Base-by-base conservation (phyloP, 2,329 filamentous ascomycete species). In the Ophiostoma ulmi region DNA sequence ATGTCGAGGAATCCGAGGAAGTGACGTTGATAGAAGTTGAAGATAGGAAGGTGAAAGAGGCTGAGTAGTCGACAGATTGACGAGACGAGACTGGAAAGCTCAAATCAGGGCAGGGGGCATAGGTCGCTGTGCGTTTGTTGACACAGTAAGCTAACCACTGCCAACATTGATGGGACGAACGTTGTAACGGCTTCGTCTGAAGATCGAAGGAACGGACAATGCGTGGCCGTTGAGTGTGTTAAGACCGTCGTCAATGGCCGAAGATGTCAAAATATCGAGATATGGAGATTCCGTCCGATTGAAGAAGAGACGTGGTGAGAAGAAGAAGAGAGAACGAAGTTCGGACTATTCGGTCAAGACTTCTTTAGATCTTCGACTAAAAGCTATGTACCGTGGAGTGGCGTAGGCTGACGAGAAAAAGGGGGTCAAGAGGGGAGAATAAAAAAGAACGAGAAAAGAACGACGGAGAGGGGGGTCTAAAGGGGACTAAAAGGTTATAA, bases 401-500 rank as follows among this genome's bases (percentile, higher is more conserved):
- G 66, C 35, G 68, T 68, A 55, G 70, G 31, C 31, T 55, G 67
- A 41, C 36, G 39, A 55, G 41, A 22, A 38, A 35, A 58, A 52
- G 55, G 67, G 31, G 38, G 31, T 8, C 11, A n/a, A 36, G 58
- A 11, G 70, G 38, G 31, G 61, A 61, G 22, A 69, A 52, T 58
- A 69, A 71, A 64, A 22, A 64, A 70, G 52, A 36, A 69, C n/a
- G 39, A 66, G 35, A 64, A 55, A 61, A 52, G 22, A 61, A 48
- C 63, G 63, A n/a, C n/a, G 36, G 63, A 26, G 36, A 39, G 36
- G 63, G 35, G 63, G n/a, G 17, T 31, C 31, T 17, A 69, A 63
- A 69, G 35, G 55, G 58, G 52, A 65, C 67, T 63, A 70, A 70
- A 70, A 72, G 44, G 65, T n/a, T 71, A 48, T 69, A 71, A 38